phyloP scores from a whole-genome alignment of 179 eudicot genomes.

The Beta lomatogona region DNA sequence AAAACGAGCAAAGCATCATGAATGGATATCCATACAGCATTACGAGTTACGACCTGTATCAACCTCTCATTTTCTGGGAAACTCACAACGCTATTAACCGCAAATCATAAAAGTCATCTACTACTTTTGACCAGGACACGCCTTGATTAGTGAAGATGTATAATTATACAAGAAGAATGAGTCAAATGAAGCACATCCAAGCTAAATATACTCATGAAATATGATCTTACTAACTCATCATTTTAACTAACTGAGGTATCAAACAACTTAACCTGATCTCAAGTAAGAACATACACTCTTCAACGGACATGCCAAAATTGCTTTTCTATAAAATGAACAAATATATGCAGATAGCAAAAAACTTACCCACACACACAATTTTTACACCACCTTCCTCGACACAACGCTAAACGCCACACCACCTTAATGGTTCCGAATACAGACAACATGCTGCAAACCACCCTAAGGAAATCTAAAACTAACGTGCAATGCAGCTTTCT shows the following conservation, averaged over 20 bases:
- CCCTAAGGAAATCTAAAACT: conserved; percentile 19
- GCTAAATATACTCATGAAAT: background rate
- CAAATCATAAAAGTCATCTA: background rate
- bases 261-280: background rate
- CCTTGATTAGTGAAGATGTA: too few relatives aligned
- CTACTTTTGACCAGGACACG: too few relatives aligned
- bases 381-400: conserved; percentile 11
- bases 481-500: conserved; percentile 1
- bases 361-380: conserved; percentile 9
- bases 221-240: background rate
- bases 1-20: background rate
- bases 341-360: conserved; percentile 6
- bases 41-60: background rate
- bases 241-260: background rate
- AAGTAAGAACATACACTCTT: conserved; percentile 24
- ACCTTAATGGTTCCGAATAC: too few relatives aligned
- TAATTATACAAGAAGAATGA: background rate
- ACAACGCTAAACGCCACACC: conserved; percentile 21
- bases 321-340: conserved; percentile 27
- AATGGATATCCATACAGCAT: background rate
- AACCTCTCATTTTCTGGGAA: background rate
- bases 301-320: conserved; percentile 27
- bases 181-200: background rate
- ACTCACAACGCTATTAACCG: background rate
- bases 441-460: conserved; percentile 11